These are phyloP conservation scores for Myxozyma melibiosi DNA, from an alignment of 805 yeast species.

Conservation along the genomic window DNA sequence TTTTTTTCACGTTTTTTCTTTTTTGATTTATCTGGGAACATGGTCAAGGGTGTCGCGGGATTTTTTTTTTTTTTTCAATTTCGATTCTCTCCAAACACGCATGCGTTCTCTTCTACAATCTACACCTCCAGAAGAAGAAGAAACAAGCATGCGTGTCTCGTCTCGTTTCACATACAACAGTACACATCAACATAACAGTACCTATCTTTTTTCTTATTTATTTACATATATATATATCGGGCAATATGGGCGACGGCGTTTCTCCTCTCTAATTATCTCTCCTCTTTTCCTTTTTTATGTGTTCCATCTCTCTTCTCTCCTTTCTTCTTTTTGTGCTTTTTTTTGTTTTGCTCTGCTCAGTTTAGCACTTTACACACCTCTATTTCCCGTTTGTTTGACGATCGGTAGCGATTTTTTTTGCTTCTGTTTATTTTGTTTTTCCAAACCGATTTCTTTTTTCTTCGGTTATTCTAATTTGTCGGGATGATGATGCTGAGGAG, in stretches of 20 bases:
- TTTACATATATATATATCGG: slow-evolving; percentile 1
- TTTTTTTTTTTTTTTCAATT: not conserved
- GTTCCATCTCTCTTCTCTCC: not conserved
- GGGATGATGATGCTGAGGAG: too few species aligned
- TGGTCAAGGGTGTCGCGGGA: slow-evolving; percentile 16
- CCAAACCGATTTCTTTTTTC: too few species aligned
- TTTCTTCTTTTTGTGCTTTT: not conserved
- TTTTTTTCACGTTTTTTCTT: not conserved
- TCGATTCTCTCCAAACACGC: not conserved
- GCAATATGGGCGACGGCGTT: slow-evolving; percentile 4
- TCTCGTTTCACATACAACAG: too few species aligned
- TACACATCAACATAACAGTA: not conserved
- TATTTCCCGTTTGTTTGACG: not conserved
- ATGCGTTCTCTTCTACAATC: too few species aligned
- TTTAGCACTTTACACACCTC: not conserved
- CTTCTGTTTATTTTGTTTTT: too few species aligned
- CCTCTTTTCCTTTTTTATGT: not conserved
- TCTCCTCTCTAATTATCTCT: not conserved
- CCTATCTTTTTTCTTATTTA: not conserved
- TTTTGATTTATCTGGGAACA: slow-evolving; percentile 1
- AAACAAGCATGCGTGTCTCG: too few species aligned
- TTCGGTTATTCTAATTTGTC: too few species aligned
- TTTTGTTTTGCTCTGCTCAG: not conserved
- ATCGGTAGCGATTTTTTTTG: not conserved
- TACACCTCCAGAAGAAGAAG: too few species aligned